These are phyloP conservation scores for Pulveroboletus frians DNA, from an alignment of 768 basidiomycete genomes.

Conservation along the genomic window DNA sequence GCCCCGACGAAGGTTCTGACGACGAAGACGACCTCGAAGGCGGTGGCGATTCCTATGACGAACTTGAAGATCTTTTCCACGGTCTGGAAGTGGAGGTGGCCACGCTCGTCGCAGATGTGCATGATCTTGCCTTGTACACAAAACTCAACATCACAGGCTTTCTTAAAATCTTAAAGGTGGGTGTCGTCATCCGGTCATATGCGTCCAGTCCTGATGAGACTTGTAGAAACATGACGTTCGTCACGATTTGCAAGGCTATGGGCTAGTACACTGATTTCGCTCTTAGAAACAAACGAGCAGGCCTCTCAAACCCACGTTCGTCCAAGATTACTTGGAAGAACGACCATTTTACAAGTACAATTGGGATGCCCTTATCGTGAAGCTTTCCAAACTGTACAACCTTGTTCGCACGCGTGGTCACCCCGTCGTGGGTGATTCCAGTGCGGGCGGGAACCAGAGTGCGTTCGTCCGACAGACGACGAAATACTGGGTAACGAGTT, in stretches of 20 bases:
- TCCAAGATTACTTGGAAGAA: conserved; percentile 87
- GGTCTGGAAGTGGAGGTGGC: conserved; percentile 92
- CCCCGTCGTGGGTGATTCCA: conserved; percentile 88
- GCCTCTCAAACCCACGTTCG: conserved; percentile 79
- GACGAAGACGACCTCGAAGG: conserved; percentile 43
- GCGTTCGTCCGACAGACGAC: conserved; percentile 99
- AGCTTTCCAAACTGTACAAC: conserved; percentile 91
- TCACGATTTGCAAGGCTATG: neutral
- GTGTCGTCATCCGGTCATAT: conserved; percentile 8
- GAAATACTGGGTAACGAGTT: conserved; percentile 89
- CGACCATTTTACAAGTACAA: conserved; percentile 96
- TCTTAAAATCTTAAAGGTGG: conserved; percentile 93
- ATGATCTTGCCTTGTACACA: conserved; percentile 87
- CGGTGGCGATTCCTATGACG: conserved; percentile 57
- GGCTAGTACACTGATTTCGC: conserved; percentile 6
- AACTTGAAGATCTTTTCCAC: conserved; percentile 82
- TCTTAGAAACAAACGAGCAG: conserved; percentile 86
- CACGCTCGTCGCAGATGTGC: conserved; percentile 87
- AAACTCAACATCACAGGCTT: conserved; percentile 99
- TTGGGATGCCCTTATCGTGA: conserved; percentile 94
- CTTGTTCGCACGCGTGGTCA: conserved; percentile 94
- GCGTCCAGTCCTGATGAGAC: conserved; percentile 4
- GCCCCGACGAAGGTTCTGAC: conserved; percentile 68
- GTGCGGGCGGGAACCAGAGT: conserved; percentile 91
- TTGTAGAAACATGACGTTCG: conserved; percentile 87